Conservation (phyloP, 306 rosid genomes). For the Malus sieversii region DNA sequence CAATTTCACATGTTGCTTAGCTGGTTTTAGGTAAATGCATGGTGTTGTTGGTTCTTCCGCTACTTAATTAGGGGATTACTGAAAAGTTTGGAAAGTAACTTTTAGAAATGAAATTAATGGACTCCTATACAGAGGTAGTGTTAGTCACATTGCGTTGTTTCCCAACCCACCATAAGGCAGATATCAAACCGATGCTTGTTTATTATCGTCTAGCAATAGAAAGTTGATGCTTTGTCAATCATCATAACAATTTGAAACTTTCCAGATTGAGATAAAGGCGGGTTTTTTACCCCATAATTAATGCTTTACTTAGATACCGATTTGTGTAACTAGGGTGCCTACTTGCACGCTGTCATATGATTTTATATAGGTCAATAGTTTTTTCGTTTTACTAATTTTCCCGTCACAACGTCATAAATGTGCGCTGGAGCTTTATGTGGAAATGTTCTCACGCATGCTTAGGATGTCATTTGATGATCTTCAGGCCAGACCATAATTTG, state of each 20-base stretch:
- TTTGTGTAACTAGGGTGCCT: not conserved
- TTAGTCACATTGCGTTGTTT: not conserved
- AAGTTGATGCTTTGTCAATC: not conserved
- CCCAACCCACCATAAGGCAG: not conserved
- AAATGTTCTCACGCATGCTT: constrained; percentile 7
- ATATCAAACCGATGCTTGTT: not conserved
- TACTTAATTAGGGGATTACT: too few species aligned
- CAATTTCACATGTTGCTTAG: too few species aligned
- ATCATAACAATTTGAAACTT: not conserved
- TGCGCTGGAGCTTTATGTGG: not conserved
- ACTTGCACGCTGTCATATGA: not conserved
- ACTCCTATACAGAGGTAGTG: not conserved
- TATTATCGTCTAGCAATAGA: not conserved
- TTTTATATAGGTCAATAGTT: not conserved
- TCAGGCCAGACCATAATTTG: constrained; percentile 98
- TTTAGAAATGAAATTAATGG: not conserved
- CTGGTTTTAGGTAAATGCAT: not conserved
- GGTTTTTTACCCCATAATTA: not conserved
- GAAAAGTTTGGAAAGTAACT: not conserved
- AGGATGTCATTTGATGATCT: constrained; percentile 17
- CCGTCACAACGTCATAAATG: not conserved
- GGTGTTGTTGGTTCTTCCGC: not conserved
- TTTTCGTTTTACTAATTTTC: not conserved
- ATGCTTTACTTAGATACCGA: not conserved
- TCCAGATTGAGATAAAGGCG: not conserved